Evolutionary conservation across 2,329 filamentous ascomycete species (phyloP), one percentile per base, ranked within the genome.

Genomic region (Aspergillus piperis): DNA sequence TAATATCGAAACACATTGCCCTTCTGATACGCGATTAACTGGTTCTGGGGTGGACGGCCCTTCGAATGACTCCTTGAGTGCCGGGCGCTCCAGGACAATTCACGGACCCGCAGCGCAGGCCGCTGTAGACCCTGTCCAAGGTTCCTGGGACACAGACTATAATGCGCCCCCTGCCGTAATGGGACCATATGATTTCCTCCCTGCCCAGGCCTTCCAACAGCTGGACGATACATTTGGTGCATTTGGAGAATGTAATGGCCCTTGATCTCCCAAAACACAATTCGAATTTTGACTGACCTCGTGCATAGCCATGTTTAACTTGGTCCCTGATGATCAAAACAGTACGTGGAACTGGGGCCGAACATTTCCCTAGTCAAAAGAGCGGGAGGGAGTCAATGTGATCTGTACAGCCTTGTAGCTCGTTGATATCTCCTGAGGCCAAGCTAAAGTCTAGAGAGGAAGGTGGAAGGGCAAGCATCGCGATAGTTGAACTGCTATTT

Each of bases 311-410:
- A 39, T 54, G 13, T 39, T 54, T 15, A 54, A 54, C 30, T 19
- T 54, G n/a, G 51, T 54, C 15, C 38, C 38, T 25, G 51, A 54
- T 21, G 51, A 54, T 11, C 51, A 54, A 21, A 54, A 54, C 27
- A 51, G 48, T 39, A 32, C 51, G 8, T 54, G 51, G 51, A 54
- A 54, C 38, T 54, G 51, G 51, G 51, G 51, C 11, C 51, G 51
- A 21, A 54, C 51, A 36, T 41, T 54, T 39, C 51, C 51, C 13
- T 54, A 54, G 51, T 13, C 30, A 23, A 13, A 23, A 1, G 32
- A 36, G 32, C 32, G 5, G 0, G 3, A 2, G 32, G 11, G 32
- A 30, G 11, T 36, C 32, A 36, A 2, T 5, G 5, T 36, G 32
- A 13, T 36, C 10, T 15, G 32, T 13, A 6, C 32, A 13, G 2